phyloP scores from a whole-genome alignment of 352 stramenopile species.

The Globisporangium echinulatum region DNA sequence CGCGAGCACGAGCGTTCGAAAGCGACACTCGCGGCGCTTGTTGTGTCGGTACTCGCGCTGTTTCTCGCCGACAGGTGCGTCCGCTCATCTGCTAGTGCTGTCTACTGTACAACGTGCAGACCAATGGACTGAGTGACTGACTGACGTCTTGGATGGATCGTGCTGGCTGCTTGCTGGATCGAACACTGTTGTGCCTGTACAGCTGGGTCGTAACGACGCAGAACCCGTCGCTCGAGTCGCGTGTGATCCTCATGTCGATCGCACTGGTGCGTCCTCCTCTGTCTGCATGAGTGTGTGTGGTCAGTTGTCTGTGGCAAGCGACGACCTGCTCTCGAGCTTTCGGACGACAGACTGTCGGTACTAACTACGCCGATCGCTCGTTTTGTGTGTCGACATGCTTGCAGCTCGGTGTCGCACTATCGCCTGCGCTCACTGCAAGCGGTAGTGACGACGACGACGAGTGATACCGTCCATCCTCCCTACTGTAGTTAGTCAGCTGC shows the following conservation, averaged over 20 bases:
- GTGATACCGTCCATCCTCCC: background rate
- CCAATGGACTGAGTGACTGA: background rate
- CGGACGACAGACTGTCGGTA: background rate
- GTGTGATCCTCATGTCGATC: slow-evolving; percentile 71
- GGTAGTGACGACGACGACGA: slow-evolving; percentile 35
- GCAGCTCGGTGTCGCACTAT: slow-evolving; percentile 62
- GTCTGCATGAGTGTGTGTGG: no score
- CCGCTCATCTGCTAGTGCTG: background rate
- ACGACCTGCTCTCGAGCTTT: background rate
- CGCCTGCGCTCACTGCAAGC: slow-evolving; percentile 41
- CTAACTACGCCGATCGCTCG: background rate
- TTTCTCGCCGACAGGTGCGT: slow-evolving; percentile 69
- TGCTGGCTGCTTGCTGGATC: slow-evolving; percentile 7
- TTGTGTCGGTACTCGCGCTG: slow-evolving; percentile 29
- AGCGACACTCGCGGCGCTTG: slow-evolving; percentile 40
- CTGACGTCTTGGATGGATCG: background rate
- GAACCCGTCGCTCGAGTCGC: slow-evolving; percentile 47
- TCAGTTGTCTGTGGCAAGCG: no score
- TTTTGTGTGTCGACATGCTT: slow-evolving; percentile 3
- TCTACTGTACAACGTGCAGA: no score
- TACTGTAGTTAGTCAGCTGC: slow-evolving; percentile 1
- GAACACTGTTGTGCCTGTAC: slow-evolving; percentile 1
- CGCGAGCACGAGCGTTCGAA: slow-evolving; percentile 48
- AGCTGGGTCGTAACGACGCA: slow-evolving; percentile 46
- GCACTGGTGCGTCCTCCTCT: slow-evolving; percentile 38